phyloP scores from a whole-genome alignment of 1,139 yeast genomes.

The Geotrichum candidum region DNA sequence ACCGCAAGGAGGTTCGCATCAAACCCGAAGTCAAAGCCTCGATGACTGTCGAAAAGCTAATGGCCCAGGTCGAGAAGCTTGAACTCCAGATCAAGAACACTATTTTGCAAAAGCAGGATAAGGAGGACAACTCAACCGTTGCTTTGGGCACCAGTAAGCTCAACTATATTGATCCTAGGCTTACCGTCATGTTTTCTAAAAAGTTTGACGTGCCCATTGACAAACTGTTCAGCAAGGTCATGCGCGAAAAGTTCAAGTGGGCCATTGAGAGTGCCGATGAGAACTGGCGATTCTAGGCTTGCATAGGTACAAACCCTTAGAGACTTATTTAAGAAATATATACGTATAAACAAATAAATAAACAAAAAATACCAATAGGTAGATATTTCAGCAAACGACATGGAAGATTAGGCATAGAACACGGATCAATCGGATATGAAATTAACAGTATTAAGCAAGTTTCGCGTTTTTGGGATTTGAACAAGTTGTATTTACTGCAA shows the following conservation, averaged over 20 bases:
- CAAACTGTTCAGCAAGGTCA: conserved; percentile 81
- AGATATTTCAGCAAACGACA: too few relatives aligned
- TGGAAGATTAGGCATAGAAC: too few relatives aligned
- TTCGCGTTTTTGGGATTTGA: too few relatives aligned
- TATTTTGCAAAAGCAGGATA: conserved; percentile 73
- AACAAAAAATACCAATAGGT: neutral
- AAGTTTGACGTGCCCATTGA: conserved; percentile 86
- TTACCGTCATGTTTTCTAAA: conserved; percentile 85
- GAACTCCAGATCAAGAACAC: conserved; percentile 68
- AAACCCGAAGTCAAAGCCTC: conserved; percentile 50
- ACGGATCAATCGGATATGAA: too few relatives aligned
- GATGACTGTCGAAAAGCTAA: conserved; percentile 63
- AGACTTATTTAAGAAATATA: too few relatives aligned
- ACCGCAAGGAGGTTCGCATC: conserved; percentile 52
- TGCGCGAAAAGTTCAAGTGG: conserved; percentile 92
- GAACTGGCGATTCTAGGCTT: conserved; percentile 66
- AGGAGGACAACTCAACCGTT: conserved; percentile 90
- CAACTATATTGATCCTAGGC: conserved; percentile 91
- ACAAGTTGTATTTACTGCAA: too few relatives aligned
- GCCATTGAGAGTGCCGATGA: conserved; percentile 88
- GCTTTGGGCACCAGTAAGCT: conserved; percentile 89
- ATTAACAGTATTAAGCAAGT: too few relatives aligned
- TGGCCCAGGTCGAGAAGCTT: conserved; percentile 63
- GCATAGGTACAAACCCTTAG: neutral
- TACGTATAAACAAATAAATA: too few relatives aligned